A percentile compares a stretch with the other conserved stretches of the same genome.
Conservation (phyloP, 2,329 filamentous ascomycete species). For the Aurifilum marmelostoma region DNA sequence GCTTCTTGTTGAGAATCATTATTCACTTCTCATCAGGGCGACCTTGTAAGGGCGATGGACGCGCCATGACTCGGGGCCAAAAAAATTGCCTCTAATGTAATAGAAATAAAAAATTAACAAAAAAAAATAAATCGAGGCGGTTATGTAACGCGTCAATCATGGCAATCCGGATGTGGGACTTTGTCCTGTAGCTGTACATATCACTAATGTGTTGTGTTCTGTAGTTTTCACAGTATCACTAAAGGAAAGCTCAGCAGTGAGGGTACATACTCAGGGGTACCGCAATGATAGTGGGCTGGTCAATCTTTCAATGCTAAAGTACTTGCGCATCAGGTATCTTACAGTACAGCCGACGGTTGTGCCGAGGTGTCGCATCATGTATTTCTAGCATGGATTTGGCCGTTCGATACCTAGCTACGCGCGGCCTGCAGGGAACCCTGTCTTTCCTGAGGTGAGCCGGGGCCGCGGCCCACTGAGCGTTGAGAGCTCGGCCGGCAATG, state of each 20-base stretch:
- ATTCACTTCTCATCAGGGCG: background rate
- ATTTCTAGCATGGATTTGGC: slow-evolving; percentile 11
- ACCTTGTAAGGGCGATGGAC: background rate
- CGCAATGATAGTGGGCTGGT: background rate
- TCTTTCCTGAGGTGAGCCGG: slow-evolving; percentile 15
- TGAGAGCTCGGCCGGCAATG: slow-evolving; percentile 18
- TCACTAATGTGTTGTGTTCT: background rate
- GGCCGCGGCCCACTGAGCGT: slow-evolving; percentile 12
- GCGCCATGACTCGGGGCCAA: slow-evolving; percentile 9
- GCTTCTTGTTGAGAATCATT: slow-evolving; percentile 8
- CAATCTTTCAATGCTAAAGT: background rate
- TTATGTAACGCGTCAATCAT: background rate
- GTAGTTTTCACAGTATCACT: background rate
- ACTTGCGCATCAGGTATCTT: slow-evolving; percentile 21
- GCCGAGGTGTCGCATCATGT: slow-evolving; percentile 26
- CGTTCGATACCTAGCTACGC: slow-evolving; percentile 24
- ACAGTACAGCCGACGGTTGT: slow-evolving; percentile 29
- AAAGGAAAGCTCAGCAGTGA: background rate
- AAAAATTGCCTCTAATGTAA: background rate
- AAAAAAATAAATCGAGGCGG: background rate
- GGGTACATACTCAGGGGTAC: background rate
- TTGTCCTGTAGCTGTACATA: background rate
- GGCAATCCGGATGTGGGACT: background rate
- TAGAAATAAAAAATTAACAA: background rate
- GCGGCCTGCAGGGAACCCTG: slow-evolving; percentile 27